Evolutionary conservation across 306 rosid genomes (phyloP).

Genomic region (Prunus padus): DNA sequence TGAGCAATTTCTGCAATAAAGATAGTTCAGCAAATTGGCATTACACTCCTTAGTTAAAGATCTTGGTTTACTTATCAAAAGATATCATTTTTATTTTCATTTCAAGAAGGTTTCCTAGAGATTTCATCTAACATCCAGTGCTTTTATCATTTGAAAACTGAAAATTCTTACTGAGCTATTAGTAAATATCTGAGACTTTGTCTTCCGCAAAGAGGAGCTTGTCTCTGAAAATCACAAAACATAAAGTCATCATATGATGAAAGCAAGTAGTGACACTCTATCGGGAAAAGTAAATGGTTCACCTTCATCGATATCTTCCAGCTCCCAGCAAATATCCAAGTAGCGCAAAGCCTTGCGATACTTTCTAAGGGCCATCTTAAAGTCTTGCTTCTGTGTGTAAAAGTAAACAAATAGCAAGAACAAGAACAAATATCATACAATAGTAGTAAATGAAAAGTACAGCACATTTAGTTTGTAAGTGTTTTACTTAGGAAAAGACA

Average conservation of each 20-base stretch:
- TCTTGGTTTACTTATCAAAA: background rate
- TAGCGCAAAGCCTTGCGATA: constrained; percentile 70
- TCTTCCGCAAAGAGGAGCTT: constrained; percentile 62
- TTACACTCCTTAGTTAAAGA: background rate
- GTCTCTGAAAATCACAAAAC: constrained; percentile 43
- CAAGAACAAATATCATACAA: background rate
- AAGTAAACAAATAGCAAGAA: background rate
- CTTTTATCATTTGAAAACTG: background rate
- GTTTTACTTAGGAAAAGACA: background rate
- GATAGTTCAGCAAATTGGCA: background rate
- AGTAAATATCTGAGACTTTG: constrained; percentile 73
- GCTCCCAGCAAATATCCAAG: constrained; percentile 80
- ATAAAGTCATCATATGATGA: background rate
- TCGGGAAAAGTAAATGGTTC: background rate
- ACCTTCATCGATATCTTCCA: constrained; percentile 75
- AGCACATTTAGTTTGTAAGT: background rate
- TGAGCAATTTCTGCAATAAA: background rate
- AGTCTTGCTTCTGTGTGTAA: constrained; percentile 59
- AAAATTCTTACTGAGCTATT: constrained; percentile 71
- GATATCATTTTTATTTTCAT: background rate
- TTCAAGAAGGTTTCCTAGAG: constrained; percentile 8
- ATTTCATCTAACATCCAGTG: background rate
- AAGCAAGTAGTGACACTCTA: constrained; percentile 5
- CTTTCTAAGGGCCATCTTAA: constrained; percentile 74
- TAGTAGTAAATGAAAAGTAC: background rate